Percentiles rank a stretch among this genome's conserved stretches.
phyloP scores from a whole-genome alignment of 306 rosid species.

The Acacia melanoxylon region DNA sequence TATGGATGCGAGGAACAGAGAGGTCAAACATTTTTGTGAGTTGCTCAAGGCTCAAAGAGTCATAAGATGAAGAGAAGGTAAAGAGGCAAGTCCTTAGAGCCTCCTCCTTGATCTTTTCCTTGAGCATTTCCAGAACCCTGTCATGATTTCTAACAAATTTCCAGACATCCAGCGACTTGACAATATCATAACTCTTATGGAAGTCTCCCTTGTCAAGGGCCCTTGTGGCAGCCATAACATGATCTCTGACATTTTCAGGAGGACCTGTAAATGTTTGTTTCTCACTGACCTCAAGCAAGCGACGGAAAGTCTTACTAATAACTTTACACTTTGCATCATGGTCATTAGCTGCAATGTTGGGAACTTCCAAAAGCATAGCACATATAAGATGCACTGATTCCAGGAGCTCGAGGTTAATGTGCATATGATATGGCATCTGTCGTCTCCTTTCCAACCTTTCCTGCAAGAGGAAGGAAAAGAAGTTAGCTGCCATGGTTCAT shows the following conservation, averaged over 20 bases:
- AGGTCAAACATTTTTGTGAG: constrained; percentile 79
- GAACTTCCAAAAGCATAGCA: constrained; percentile 98
- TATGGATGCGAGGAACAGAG: constrained; percentile 54
- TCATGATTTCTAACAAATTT: constrained; percentile 71
- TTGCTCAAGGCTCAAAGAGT: constrained; percentile 72
- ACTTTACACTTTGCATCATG: constrained; percentile 77
- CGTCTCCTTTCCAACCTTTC: constrained; percentile 97
- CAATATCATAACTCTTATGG: constrained; percentile 64
- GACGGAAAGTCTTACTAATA: constrained; percentile 78
- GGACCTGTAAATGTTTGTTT: constrained; percentile 91
- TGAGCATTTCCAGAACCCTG: constrained; percentile 67
- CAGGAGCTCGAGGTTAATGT: constrained; percentile 92
- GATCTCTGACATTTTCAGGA: constrained; percentile 93
- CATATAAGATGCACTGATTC: constrained; percentile 90
- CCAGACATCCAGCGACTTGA: constrained; percentile 84
- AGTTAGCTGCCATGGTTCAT: background rate
- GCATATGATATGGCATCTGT: constrained; percentile 99
- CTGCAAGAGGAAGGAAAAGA: constrained; percentile 40
- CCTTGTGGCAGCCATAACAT: constrained; percentile 91
- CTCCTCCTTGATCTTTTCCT: constrained; percentile 87
- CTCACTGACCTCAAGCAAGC: constrained; percentile 78
- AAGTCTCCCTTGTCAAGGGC: constrained; percentile 77
- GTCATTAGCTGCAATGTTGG: constrained; percentile 83
- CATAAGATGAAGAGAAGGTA: constrained; percentile 79
- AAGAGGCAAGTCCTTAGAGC: constrained; percentile 89